Evolutionary conservation across 2,329 filamentous ascomycete genomes (phyloP).

Genomic region (Gyromitra esculenta): DNA sequence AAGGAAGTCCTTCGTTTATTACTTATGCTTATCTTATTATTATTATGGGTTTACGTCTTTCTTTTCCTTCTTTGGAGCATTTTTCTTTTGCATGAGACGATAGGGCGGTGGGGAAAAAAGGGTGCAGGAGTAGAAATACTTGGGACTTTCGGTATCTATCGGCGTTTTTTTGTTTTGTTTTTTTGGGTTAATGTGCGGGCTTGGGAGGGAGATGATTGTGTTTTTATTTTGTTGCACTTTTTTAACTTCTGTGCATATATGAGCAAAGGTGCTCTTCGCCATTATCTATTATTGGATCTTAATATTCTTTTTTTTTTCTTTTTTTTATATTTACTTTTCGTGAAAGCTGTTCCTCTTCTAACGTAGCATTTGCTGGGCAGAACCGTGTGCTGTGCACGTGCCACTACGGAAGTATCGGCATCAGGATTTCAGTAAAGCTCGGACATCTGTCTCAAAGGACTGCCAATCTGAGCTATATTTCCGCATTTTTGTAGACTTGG

Average conservation of each 20-base stretch:
- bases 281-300: slow-evolving; percentile 16
- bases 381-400: not conserved
- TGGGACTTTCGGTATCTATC: not conserved
- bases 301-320: not conserved
- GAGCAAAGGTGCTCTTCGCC: not conserved
- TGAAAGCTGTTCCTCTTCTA: not conserved
- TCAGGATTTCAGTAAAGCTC: not conserved
- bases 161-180: slow-evolving; percentile 22
- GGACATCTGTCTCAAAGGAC: slow-evolving; percentile 5
- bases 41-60: slow-evolving; percentile 1
- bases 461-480: not conserved
- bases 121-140: slow-evolving; percentile 18
- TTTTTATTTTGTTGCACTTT: slow-evolving; percentile 14
- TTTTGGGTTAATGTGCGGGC: not conserved
- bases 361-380: not conserved
- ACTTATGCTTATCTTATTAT: not conserved
- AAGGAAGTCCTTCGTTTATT: not conserved
- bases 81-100: slow-evolving; percentile 4
- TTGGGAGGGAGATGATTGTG: slow-evolving; percentile 12
- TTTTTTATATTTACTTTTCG: too few relatives aligned
- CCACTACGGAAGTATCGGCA: slow-evolving; percentile 13
- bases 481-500: not conserved
- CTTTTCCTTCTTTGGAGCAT: not conserved
- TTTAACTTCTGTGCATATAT: slow-evolving; percentile 2
- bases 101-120: not conserved